Percentiles rank a stretch among this genome's conserved stretches.
Conservation (phyloP, 2,329 filamentous ascomycete species). For the Cercospora zeae-maydis region DNA sequence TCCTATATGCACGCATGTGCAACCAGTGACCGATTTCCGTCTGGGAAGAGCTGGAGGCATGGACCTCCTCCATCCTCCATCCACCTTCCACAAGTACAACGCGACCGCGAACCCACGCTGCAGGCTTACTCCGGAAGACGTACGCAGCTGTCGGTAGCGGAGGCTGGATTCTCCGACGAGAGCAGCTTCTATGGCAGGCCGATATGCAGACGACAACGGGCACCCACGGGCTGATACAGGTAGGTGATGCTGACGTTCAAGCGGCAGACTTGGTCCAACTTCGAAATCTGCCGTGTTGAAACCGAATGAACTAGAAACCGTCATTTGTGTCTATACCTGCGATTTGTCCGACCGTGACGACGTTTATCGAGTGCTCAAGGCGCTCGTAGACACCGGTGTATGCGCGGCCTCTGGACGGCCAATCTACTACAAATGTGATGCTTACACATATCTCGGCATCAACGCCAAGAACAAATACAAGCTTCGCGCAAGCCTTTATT, state of each 20-base stretch:
- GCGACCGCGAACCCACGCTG: too few relatives aligned
- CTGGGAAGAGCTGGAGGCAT: too few relatives aligned
- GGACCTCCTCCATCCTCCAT: too few relatives aligned
- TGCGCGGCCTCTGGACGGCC: slow-evolving; percentile 44
- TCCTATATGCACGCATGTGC: too few relatives aligned
- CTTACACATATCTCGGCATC: slow-evolving; percentile 47
- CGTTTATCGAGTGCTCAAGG: slow-evolving; percentile 63
- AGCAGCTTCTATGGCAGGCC: slow-evolving; percentile 45
- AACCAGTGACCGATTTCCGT: too few relatives aligned
- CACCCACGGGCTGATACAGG: slow-evolving; percentile 1
- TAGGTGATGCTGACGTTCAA: slow-evolving; percentile 17
- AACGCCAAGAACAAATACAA: slow-evolving; percentile 41
- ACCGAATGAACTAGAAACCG: slow-evolving; percentile 33
- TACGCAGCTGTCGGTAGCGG: slow-evolving; percentile 13
- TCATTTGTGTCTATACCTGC: slow-evolving; percentile 75
- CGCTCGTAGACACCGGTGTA: slow-evolving; percentile 59
- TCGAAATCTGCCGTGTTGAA: slow-evolving; percentile 68
- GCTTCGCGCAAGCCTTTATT: slow-evolving; percentile 44
- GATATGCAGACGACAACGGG: neutral
- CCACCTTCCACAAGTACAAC: too few relatives aligned
- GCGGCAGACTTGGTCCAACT: slow-evolving; percentile 61
- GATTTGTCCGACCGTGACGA: slow-evolving; percentile 69
- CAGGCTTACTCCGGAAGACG: neutral
- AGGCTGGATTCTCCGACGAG: slow-evolving; percentile 39
- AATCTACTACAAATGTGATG: slow-evolving; percentile 77